These are phyloP conservation scores for Trametes coccinea DNA, from an alignment of 768 basidiomycete genomes.

Conservation along the genomic window DNA sequence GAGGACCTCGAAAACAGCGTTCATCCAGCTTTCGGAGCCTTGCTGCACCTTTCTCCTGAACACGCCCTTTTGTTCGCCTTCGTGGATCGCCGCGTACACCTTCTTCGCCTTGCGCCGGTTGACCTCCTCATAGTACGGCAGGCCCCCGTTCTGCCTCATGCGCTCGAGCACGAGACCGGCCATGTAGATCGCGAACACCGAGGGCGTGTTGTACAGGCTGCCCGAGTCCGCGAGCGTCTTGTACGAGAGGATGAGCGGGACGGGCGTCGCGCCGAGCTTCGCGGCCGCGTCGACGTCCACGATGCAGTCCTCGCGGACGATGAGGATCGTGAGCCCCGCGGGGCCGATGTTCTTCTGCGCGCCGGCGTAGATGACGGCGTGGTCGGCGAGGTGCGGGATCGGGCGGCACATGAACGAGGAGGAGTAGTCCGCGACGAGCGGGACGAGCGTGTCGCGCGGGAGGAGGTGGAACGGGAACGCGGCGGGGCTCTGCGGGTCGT, in stretches of 20 bases:
- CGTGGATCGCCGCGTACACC: slow-evolving; percentile 71
- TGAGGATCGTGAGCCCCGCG: slow-evolving; percentile 88
- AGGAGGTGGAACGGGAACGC: slow-evolving; percentile 85
- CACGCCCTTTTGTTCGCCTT: slow-evolving; percentile 70
- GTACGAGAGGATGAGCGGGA: slow-evolving; percentile 82
- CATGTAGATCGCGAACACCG: slow-evolving; percentile 89
- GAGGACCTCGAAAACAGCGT: slow-evolving; percentile 80
- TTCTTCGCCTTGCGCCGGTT: slow-evolving; percentile 76
- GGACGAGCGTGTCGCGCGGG: slow-evolving; percentile 55
- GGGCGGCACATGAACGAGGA: slow-evolving; percentile 96
- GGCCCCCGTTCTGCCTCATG: slow-evolving; percentile 63
- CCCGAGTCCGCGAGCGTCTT: slow-evolving; percentile 73
- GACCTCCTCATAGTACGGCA: slow-evolving; percentile 60
- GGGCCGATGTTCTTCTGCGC: slow-evolving; percentile 99
- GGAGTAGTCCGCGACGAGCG: slow-evolving; percentile 93
- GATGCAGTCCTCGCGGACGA: slow-evolving; percentile 92
- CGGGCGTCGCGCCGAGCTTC: slow-evolving; percentile 66
- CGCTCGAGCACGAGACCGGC: slow-evolving; percentile 80
- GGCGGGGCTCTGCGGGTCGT: slow-evolving; percentile 50
- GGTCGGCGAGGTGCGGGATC: slow-evolving; percentile 83
- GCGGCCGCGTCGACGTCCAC: slow-evolving; percentile 85
- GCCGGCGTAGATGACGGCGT: slow-evolving; percentile 94
- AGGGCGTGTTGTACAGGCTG: slow-evolving; percentile 91
- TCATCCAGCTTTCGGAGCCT: slow-evolving; percentile 92
- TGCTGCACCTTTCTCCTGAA: slow-evolving; percentile 70